A percentile compares a stretch with the other conserved stretches of the same genome.
Conservation (phyloP, 768 basidiomycete species). For the Leccinum truebloodii region DNA sequence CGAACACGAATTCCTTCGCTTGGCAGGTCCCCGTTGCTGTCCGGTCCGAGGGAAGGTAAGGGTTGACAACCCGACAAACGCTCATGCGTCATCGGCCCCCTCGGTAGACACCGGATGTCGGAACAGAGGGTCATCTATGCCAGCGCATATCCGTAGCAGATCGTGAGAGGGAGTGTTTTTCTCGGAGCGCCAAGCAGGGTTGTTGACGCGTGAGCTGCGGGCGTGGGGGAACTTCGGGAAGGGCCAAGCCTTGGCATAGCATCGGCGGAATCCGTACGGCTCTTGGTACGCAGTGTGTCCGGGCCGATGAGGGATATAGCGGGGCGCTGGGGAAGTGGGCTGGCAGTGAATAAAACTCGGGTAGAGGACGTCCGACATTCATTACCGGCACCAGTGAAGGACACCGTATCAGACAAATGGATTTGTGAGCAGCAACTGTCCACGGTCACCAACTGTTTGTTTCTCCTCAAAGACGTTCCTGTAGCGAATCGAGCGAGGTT, state of each 20-base stretch:
- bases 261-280: not conserved
- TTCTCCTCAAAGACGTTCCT: too few relatives aligned
- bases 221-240: not conserved
- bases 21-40: not conserved
- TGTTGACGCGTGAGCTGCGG: not conserved
- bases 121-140: not conserved
- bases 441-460: too few relatives aligned
- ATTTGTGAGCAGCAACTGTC: too few relatives aligned
- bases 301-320: too few relatives aligned
- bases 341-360: too few relatives aligned
- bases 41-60: not conserved
- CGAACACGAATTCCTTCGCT: not conserved
- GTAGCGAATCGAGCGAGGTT: too few relatives aligned
- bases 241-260: not conserved
- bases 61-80: not conserved
- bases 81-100: not conserved
- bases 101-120: not conserved
- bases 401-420: not conserved
- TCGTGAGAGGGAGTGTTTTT: not conserved
- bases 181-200: not conserved
- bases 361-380: too few relatives aligned
- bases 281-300: too few relatives aligned
- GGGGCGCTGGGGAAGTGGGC: too few relatives aligned
- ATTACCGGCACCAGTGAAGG: too few relatives aligned
- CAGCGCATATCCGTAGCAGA: not conserved